Evolutionary conservation across 805 yeast species (phyloP).

Genomic region (Tanozyma kutaoensis): DNA sequence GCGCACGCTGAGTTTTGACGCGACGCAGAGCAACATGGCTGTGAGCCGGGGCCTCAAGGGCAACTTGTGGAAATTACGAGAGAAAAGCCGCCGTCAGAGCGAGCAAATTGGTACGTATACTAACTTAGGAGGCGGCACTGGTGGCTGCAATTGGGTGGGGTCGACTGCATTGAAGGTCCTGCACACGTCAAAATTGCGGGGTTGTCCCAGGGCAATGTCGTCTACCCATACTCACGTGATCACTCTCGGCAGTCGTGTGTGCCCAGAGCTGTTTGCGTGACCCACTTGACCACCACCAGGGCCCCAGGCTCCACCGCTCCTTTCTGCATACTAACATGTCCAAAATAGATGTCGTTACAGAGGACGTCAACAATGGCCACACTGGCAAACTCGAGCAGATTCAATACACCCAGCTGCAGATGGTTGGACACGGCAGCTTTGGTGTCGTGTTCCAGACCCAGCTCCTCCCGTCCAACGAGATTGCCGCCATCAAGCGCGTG

Average conservation of each 20-base stretch:
- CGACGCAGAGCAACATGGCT: conserved; percentile 23
- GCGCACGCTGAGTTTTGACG: conserved; percentile 18
- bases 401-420: conserved; percentile 69
- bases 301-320: no score
- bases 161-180: no score
- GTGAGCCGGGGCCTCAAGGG: conserved; percentile 11
- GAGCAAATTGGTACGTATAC: conserved; percentile 22
- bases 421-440: conserved; percentile 99
- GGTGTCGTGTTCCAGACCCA: conserved; percentile 93
- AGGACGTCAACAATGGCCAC: conserved; percentile 60
- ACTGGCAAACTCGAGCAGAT: conserved; percentile 50
- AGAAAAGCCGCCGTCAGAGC: conserved; percentile 10
- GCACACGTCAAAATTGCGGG: no score
- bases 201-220: no score
- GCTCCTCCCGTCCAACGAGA: conserved; percentile 57
- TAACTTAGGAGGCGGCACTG: no score
- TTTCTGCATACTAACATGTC: conserved; percentile 34
- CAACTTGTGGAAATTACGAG: conserved; percentile 4
- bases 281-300: no score
- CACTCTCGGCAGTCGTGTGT: no score
- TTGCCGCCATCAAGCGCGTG: conserved; percentile 92
- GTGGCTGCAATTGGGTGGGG: no score
- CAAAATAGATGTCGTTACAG: conserved; percentile 37
- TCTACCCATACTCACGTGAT: no score
- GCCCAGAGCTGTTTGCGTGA: no score